These are phyloP conservation scores for Hanseniaspora hatyaiensis DNA, from an alignment of 805 yeast genomes.

Conservation along the genomic window DNA sequence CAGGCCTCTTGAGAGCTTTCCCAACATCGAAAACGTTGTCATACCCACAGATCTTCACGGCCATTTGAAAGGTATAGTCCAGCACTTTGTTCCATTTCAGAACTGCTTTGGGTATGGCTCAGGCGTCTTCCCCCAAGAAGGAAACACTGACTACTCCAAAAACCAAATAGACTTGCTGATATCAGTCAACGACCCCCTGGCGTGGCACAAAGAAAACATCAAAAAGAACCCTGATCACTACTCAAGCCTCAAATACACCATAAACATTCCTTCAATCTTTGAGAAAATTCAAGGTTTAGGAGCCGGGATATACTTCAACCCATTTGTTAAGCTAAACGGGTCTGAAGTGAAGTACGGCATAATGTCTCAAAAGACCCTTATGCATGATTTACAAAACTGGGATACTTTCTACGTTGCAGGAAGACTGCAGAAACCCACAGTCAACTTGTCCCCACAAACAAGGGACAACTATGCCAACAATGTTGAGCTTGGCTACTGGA, in stretches of 20 bases:
- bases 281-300: conserved; percentile 51
- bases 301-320: conserved; percentile 90
- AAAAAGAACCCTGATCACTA: conserved; percentile 63
- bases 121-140: conserved; percentile 13
- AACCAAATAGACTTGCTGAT: conserved; percentile 77
- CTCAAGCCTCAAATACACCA: conserved; percentile 46
- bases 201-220: conserved; percentile 69
- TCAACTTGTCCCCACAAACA: conserved; percentile 29
- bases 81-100: not conserved
- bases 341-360: conserved; percentile 74
- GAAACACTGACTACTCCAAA: conserved; percentile 1
- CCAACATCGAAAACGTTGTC: not conserved
- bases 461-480: conserved; percentile 33
- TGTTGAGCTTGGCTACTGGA: conserved; percentile 49
- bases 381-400: conserved; percentile 75
- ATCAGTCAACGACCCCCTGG: conserved; percentile 60
- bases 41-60: conserved; percentile 4
- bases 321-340: conserved; percentile 58
- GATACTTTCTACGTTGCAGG: conserved; percentile 79
- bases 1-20: not conserved
- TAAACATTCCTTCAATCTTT: conserved; percentile 28
- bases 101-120: conserved; percentile 14
- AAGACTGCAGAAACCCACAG: conserved; percentile 82
- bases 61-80: conserved; percentile 1
- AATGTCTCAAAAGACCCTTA: conserved; percentile 48